Percentiles rank a stretch among this genome's conserved stretches.
These are phyloP conservation scores for Xylaria sp. DNA, from an alignment of 2,329 filamentous ascomycete genomes.

Conservation along the genomic window DNA sequence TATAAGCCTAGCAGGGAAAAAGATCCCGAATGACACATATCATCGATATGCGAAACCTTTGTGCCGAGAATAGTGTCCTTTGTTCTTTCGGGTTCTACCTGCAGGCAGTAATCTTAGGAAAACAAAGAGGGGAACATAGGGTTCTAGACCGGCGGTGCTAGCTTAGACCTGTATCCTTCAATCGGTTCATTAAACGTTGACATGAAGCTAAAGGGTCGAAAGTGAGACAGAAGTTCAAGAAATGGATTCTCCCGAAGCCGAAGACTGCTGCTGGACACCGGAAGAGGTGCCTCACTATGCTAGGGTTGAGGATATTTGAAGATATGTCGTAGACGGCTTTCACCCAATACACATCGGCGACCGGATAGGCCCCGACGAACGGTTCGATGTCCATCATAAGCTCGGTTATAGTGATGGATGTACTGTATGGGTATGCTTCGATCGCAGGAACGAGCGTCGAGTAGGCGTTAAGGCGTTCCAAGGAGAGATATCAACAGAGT, in stretches of 20 bases:
- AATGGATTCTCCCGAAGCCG: background rate
- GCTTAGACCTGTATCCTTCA: too few relatives aligned
- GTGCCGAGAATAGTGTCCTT: background rate
- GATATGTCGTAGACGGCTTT: conserved; percentile 23
- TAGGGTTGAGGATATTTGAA: conserved; percentile 14
- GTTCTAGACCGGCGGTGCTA: too few relatives aligned
- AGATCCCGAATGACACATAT: background rate
- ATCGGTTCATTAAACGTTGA: background rate
- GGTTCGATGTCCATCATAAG: conserved; percentile 32
- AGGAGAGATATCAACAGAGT: background rate
- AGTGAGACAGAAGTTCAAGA: background rate
- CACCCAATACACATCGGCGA: conserved; percentile 32
- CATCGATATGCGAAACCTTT: background rate
- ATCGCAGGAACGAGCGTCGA: background rate
- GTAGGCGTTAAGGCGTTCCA: background rate
- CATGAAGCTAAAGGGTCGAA: background rate
- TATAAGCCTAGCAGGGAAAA: background rate
- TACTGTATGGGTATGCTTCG: background rate
- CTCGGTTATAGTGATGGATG: conserved; percentile 14
- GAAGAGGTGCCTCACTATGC: conserved; percentile 1
- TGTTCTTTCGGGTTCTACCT: background rate
- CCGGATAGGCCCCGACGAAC: conserved; percentile 19
- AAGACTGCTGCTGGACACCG: background rate
- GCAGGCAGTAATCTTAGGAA: background rate
- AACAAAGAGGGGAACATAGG: conserved; percentile 6